These are phyloP conservation scores for Populus deltoides DNA, from an alignment of 345 rosid species.

Conservation along the genomic window DNA sequence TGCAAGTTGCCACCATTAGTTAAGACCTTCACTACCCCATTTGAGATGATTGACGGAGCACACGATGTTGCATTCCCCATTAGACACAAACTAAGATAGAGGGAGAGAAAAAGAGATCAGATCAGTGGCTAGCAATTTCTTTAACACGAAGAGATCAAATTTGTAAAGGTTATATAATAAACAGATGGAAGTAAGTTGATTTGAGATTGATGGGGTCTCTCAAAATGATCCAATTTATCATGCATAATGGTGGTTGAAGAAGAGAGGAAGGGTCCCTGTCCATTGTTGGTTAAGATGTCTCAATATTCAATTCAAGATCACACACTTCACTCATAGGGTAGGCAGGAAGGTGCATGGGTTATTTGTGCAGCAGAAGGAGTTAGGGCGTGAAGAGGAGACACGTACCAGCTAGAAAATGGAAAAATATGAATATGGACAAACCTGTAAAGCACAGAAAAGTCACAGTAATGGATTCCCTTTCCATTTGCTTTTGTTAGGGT, in stretches of 20 bases:
- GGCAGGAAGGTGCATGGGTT: not conserved
- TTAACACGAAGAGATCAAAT: not conserved
- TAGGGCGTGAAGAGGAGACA: not conserved
- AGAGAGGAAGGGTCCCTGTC: slow-evolving; percentile 8
- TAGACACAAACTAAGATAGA: not conserved
- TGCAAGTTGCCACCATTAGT: slow-evolving; percentile 36
- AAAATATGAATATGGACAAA: not conserved
- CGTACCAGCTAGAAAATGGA: not conserved
- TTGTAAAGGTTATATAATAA: not conserved
- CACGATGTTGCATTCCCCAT: slow-evolving; percentile 63
- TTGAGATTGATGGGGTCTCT: not conserved
- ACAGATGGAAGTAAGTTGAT: not conserved
- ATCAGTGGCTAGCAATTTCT: not conserved
- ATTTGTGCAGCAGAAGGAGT: not conserved
- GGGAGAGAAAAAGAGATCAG: not conserved
- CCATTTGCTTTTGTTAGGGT: not conserved
- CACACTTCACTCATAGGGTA: not conserved
- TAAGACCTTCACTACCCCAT: slow-evolving; percentile 32
- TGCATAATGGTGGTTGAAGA: slow-evolving; percentile 8
- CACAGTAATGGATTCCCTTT: not conserved
- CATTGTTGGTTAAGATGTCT: slow-evolving; percentile 6
- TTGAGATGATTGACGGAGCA: slow-evolving; percentile 38
- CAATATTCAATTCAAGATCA: not conserved
- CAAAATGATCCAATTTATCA: not conserved
- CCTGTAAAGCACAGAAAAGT: not conserved